phyloP scores from a whole-genome alignment of 2,329 filamentous ascomycete species.

The Fusarium duplospermum region DNA sequence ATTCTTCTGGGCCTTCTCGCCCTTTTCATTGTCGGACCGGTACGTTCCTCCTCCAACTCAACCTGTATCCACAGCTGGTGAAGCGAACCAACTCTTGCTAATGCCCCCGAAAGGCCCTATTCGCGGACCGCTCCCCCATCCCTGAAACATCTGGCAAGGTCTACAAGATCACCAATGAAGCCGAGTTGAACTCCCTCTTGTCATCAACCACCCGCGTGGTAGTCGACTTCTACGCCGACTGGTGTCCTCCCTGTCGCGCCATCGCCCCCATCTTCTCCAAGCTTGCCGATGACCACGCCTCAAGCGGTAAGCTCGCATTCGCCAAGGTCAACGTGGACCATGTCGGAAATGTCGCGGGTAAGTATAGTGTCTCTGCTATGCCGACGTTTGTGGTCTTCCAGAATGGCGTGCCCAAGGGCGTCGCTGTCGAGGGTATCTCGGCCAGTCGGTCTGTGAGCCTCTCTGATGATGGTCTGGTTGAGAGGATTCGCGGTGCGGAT shows the following conservation, averaged over 20 bases:
- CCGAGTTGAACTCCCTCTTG: constrained; percentile 44
- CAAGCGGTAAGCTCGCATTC: constrained; percentile 71
- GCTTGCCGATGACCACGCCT: constrained; percentile 35
- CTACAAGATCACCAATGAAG: constrained; percentile 45
- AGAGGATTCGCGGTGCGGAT: constrained; percentile 47
- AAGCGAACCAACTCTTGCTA: not conserved
- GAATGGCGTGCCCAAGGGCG: constrained; percentile 64
- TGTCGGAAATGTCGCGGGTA: constrained; percentile 76
- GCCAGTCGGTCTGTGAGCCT: constrained; percentile 37
- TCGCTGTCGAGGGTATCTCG: constrained; percentile 38
- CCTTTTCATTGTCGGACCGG: constrained; percentile 27
- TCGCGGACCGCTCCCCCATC: constrained; percentile 48
- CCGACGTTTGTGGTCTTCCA: constrained; percentile 89
- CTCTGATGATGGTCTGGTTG: constrained; percentile 44
- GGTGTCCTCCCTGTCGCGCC: constrained; percentile 93
- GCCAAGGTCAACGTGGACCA: constrained; percentile 92
- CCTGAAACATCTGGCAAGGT: constrained; percentile 55
- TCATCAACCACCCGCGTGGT: constrained; percentile 69
- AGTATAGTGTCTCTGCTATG: constrained; percentile 87
- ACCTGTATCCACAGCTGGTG: not conserved
- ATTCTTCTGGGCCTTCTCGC: constrained; percentile 33
- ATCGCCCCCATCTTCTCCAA: constrained; percentile 76
- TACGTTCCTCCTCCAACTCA: not conserved
- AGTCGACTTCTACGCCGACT: constrained; percentile 86
- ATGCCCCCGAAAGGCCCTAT: constrained; percentile 18